Evolutionary conservation across 805 yeast genomes (phyloP).

Genomic region (Pichia ethanolica): DNA sequence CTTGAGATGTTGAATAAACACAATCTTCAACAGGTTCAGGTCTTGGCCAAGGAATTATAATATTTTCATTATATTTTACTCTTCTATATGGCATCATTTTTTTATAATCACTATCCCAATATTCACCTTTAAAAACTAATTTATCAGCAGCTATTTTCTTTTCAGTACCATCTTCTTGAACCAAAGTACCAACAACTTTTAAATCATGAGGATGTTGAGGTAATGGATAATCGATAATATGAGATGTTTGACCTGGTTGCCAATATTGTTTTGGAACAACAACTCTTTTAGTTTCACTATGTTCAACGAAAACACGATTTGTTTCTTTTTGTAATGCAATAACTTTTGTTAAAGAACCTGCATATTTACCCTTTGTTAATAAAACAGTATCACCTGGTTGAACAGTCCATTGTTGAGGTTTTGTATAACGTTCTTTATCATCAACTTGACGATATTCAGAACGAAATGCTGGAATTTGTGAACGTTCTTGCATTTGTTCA

Average conservation of each 20-base stretch:
- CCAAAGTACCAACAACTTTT: slow-evolving; percentile 71
- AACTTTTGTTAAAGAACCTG: slow-evolving; percentile 69
- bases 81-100: slow-evolving; percentile 70
- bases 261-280: slow-evolving; percentile 69
- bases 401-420: slow-evolving; percentile 50
- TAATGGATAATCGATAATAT: slow-evolving; percentile 62
- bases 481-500: slow-evolving; percentile 21
- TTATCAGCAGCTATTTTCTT: slow-evolving; percentile 76
- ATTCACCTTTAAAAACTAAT: slow-evolving; percentile 56
- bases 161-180: slow-evolving; percentile 54
- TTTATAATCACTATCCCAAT: slow-evolving; percentile 69
- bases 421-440: slow-evolving; percentile 29
- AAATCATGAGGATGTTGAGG: slow-evolving; percentile 53
- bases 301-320: slow-evolving; percentile 60
- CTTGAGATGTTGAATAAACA: slow-evolving; percentile 47
- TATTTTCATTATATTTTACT: slow-evolving; percentile 58
- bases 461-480: slow-evolving; percentile 28
- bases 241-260: slow-evolving; percentile 64
- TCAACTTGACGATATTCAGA: slow-evolving; percentile 24
- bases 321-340: slow-evolving; percentile 50
- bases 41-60: slow-evolving; percentile 86
- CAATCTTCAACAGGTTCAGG: slow-evolving; percentile 56
- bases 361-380: slow-evolving; percentile 58
- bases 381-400: slow-evolving; percentile 74
- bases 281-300: slow-evolving; percentile 54